A percentile compares a stretch with the other conserved stretches of the same genome.
These are phyloP conservation scores for Remersonia thermophila DNA, from an alignment of 2,329 filamentous ascomycete species.

Conservation along the genomic window DNA sequence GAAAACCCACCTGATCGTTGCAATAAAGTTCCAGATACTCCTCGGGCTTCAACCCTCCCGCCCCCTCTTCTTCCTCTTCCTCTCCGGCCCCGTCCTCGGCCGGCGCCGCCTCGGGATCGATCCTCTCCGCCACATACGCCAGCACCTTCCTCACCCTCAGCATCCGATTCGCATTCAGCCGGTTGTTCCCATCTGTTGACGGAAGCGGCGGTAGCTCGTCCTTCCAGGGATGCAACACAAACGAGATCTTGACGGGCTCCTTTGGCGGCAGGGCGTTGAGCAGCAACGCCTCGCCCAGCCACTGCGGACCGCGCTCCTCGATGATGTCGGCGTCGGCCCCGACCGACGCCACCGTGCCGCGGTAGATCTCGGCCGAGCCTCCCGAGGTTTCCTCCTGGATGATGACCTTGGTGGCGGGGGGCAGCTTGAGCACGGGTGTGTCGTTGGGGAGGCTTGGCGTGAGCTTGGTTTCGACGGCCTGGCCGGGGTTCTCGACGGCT, in stretches of 20 bases:
- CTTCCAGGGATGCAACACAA: constrained; percentile 73
- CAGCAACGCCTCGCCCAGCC: constrained; percentile 81
- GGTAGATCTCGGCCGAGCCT: constrained; percentile 72
- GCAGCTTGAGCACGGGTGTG: constrained; percentile 64
- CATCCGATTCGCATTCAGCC: constrained; percentile 95
- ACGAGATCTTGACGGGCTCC: constrained; percentile 94
- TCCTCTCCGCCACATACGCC: constrained; percentile 80
- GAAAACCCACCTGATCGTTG: constrained; percentile 63
- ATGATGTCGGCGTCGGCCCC: constrained; percentile 69
- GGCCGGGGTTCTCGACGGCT: constrained; percentile 41
- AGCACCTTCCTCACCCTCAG: constrained; percentile 89
- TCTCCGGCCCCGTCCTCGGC: constrained; percentile 39
- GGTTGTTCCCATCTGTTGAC: constrained; percentile 67
- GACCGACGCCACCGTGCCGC: constrained; percentile 71
- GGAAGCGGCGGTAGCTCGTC: constrained; percentile 64
- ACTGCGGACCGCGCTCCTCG: constrained; percentile 77
- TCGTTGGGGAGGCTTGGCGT: constrained; percentile 59
- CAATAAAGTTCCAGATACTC: constrained; percentile 94
- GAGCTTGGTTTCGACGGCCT: constrained; percentile 48
- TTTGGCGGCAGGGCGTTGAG: constrained; percentile 72
- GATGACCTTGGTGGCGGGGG: constrained; percentile 53
- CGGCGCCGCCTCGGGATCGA: constrained; percentile 45
- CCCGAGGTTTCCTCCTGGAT: constrained; percentile 58
- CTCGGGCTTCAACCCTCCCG: constrained; percentile 59
- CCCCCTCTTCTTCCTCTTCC: constrained; percentile 44